Conservation (phyloP, 2,329 filamentous ascomycete genomes). For the Aureobasidium sp. region DNA sequence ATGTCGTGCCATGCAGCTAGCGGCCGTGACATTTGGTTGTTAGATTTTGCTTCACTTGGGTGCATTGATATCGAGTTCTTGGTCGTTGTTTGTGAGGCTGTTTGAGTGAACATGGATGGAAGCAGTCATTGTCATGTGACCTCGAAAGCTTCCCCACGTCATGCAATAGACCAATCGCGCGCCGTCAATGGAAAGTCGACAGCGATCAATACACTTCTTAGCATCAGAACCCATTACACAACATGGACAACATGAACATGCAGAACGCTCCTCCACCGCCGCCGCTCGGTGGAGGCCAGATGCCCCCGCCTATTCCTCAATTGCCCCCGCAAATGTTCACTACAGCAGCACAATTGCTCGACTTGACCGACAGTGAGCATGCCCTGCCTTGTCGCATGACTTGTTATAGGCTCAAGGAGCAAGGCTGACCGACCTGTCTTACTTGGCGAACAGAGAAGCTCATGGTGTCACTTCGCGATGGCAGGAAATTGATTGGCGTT, state of each 20-base stretch:
- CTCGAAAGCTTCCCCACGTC: not conserved
- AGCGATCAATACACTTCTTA: not conserved
- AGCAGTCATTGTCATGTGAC: not conserved
- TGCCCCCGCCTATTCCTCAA: conserved; percentile 47
- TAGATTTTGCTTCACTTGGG: no score
- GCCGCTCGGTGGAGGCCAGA: conserved; percentile 15
- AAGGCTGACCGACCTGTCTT: conserved; percentile 24
- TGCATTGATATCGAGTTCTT: no score
- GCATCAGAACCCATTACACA: not conserved
- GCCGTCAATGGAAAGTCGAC: not conserved
- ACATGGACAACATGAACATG: conserved; percentile 30
- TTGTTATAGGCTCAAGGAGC: not conserved
- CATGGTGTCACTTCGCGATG: conserved; percentile 83
- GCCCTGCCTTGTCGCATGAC: not conserved
- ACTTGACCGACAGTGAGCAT: conserved; percentile 89
- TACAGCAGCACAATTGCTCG: conserved; percentile 88
- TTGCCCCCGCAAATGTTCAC: conserved; percentile 96
- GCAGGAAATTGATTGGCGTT: conserved; percentile 87
- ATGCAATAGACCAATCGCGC: not conserved
- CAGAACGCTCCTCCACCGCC: conserved; percentile 24
- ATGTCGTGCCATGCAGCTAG: no score
- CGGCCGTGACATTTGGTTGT: no score
- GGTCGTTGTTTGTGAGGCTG: no score
- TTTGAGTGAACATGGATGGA: no score
- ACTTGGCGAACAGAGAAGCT: conserved; percentile 69